A percentile compares a stretch with the other conserved stretches of the same genome.
Conservation (phyloP, 2,329 filamentous ascomycete genomes). For the Talaromyces pinophilus region DNA sequence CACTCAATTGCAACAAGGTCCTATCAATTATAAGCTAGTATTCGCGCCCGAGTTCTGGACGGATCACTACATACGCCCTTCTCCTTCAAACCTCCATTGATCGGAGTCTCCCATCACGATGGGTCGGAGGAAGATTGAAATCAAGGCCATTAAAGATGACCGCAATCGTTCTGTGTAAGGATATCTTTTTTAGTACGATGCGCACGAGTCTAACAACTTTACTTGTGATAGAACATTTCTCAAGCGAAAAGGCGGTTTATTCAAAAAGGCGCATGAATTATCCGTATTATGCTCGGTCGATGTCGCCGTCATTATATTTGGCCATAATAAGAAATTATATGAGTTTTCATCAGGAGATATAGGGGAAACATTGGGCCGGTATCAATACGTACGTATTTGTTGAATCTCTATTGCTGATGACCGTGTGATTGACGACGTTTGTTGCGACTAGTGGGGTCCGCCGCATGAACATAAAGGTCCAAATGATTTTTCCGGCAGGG, state of each 20-base stretch:
- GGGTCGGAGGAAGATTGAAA: conserved; percentile 99
- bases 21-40: background rate
- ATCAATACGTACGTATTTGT: conserved; percentile 75
- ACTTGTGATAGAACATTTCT: conserved; percentile 74
- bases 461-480: conserved; percentile 97
- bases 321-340: conserved; percentile 98
- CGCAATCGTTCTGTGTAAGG: conserved; percentile 95
- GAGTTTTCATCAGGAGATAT: conserved; percentile 96
- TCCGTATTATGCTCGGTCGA: conserved; percentile 98
- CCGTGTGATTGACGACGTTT: conserved; percentile 25
- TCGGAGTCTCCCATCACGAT: conserved; percentile 54
- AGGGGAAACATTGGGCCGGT: conserved; percentile 81
- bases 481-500: conserved; percentile 81
- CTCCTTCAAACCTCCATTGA: background rate
- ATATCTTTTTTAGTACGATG: background rate
- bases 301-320: conserved; percentile 97
- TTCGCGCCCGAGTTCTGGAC: background rate
- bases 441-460: conserved; percentile 70
- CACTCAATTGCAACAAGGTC: background rate
- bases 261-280: conserved; percentile 99
- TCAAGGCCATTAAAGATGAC: conserved; percentile 99
- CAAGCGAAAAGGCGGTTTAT: conserved; percentile 96
- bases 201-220: background rate
- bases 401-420: conserved; percentile 11
- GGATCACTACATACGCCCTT: background rate